Conservation (phyloP, 257 asterid genomes). For the Nicotiana obtusifolia region DNA sequence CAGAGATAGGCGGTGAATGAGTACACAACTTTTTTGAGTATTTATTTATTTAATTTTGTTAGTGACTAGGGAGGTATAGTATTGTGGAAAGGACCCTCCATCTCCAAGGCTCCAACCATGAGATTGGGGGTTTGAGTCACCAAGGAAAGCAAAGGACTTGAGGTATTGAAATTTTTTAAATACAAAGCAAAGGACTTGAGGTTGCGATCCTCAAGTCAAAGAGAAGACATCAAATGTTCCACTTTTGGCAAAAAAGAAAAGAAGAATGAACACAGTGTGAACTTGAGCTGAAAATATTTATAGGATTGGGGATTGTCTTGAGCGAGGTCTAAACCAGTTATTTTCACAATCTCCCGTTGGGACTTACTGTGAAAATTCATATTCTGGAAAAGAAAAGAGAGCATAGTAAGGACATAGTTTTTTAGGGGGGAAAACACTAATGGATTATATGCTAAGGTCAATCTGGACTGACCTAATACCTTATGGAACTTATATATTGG, state of each 20-base stretch:
- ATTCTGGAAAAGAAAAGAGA: not conserved
- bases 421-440: not conserved
- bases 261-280: not conserved
- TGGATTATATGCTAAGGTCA: not conserved
- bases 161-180: too few relatives aligned
- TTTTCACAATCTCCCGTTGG: not conserved
- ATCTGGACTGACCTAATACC: not conserved
- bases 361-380: not conserved
- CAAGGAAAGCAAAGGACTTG: not conserved
- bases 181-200: too few relatives aligned
- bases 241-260: not conserved
- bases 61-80: not conserved
- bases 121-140: not conserved
- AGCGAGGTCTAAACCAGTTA: not conserved
- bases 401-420: not conserved
- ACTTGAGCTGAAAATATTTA: not conserved
- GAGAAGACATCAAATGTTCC: not conserved
- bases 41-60: not conserved
- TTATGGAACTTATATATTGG: too few relatives aligned
- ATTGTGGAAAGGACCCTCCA: too few relatives aligned
- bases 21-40: not conserved
- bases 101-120: not conserved
- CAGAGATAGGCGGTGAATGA: not conserved
- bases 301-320: not conserved
- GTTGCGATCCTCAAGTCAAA: not conserved